A percentile compares a stretch with the other conserved stretches of the same genome.
Evolutionary conservation across 2,329 filamentous ascomycete species (phyloP).

Genomic region (Alternaria sp.): DNA sequence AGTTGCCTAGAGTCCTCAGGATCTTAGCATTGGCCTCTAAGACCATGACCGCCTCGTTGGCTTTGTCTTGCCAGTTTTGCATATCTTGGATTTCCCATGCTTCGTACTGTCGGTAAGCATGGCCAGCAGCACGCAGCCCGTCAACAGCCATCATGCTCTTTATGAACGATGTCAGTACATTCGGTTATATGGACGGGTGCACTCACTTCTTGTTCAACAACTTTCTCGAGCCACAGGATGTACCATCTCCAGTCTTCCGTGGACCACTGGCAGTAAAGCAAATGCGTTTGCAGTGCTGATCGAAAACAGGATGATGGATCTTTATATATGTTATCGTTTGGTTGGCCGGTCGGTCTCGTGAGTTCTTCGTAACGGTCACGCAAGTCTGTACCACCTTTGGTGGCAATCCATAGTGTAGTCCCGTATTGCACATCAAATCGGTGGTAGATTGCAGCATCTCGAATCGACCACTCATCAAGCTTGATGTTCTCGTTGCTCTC

Average conservation of each 20-base stretch:
- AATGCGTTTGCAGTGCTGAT: constrained; percentile 27
- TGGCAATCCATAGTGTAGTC: constrained; percentile 55
- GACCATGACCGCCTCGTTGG: constrained; percentile 49
- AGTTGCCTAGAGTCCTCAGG: constrained; percentile 33
- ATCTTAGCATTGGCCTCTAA: constrained; percentile 53
- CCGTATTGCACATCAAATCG: constrained; percentile 51
- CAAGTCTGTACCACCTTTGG: constrained; percentile 44
- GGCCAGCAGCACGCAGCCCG: constrained; percentile 20
- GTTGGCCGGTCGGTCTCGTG: constrained; percentile 38
- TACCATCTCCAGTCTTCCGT: constrained; percentile 56
- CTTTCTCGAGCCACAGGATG: constrained; percentile 52
- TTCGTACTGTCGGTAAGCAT: constrained; percentile 23
- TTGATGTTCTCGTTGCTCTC: constrained; percentile 16
- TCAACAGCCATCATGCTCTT: constrained; percentile 16
- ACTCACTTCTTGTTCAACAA: constrained; percentile 44
- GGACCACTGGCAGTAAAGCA: constrained; percentile 54
- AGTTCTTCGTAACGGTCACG: constrained; percentile 39
- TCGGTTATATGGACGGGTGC: background rate
- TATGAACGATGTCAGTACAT: too few species aligned
- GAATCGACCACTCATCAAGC: constrained; percentile 47
- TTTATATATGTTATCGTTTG: constrained; percentile 47
- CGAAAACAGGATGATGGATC: constrained; percentile 36
- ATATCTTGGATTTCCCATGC: constrained; percentile 46
- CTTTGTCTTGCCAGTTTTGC: constrained; percentile 50
- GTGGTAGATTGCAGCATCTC: constrained; percentile 53